Evolutionary conservation across 2,329 filamentous ascomycete genomes (phyloP), one percentile per base, ranked within the genome.

Genomic region (Fusarium sp.): DNA sequence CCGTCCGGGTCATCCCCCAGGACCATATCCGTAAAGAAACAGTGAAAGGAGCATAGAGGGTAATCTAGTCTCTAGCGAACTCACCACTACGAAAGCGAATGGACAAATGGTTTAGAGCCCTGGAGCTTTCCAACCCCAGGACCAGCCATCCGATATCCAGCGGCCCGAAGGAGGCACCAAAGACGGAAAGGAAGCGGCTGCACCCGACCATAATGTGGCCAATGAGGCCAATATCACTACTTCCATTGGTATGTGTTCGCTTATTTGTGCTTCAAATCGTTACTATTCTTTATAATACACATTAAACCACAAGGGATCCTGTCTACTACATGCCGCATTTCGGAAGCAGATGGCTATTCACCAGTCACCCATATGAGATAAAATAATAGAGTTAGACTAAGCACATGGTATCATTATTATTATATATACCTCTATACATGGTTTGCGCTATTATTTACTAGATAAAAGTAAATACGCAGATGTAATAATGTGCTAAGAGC

Each of bases 211-310:
- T 16, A 42, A 11, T 16, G 3, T 24, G 6, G 9, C 15, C 14
- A 3, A n/a, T 9, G 15, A 16, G 9, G n/a, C 2, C 9, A 11
- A 24, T 42, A 24, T n/a, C 10, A 24, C n/a, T 11, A n/a, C 8
- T 12, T 11, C 9, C 0, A n/a, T n/a, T n/a, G 15, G 39, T 42
- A 42, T 42, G 15, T n/a, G 22, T 18, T 18, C 6, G 7, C 1
- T 15, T 18, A 1, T 42, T 5, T 18, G 15, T 4, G 15, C 10
- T 42, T 24, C 1, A 7, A 12, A n/a, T 2, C 9, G 3, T 12
- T 18, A 12, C 15, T 15, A 24, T 6, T 24, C 15, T 42, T 22
- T 22, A 8, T 13, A 41, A n/a, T 41, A n/a, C 14, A 41, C 14
- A 6, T 14, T 16, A n/a, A 41, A 15, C 10, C 14, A 41, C 6